Base-by-base conservation (phyloP, 768 basidiomycete genomes). In the Termitomyces sp. region DNA sequence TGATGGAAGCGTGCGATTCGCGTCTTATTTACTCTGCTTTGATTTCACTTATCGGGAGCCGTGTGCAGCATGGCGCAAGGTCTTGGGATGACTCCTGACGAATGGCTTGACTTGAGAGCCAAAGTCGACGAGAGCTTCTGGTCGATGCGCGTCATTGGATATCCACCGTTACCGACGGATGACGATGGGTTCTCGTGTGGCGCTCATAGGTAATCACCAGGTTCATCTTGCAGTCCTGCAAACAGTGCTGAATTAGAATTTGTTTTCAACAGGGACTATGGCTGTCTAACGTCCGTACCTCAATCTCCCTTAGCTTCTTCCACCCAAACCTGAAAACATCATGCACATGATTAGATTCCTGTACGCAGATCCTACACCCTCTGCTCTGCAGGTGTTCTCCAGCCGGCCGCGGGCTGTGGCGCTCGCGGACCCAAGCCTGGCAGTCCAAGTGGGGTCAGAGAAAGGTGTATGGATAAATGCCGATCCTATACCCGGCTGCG, bases 171-270 rank as follows among this genome's bases (percentile, higher is more conserved):
- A 22, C 91, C 93, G 0, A 75, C 82, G 32, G 83, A 86, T 47
- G 82, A 91, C 53, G 87, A 92, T 36, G 93, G 94, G 2, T 83
- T 90, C 67, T 93, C 91, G 16, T 96, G 94, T 65, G 94, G 94
- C 27, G 90, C 89, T 26, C 94, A 97, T 74, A 93, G 88, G 92
- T 93, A 66, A 63, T 68, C 59, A 39, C 43, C 9, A 9, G 32
- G 5, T 33, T 40, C 42, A 13, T 30, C n/a, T 26, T 18, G 1
- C 20, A 7, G 7, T 18, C 24, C 26, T 43, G 9, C 18, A 43
- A 13, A 43, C 13, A 27, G 0, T n/a, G 33, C 30, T 51, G n/a
- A 30, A 14, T 34, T 34, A 6, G n/a, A 58, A 45, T 24, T 50
- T 27, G 53, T n/a, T 54, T 49, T 6, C 46, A 14, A 7, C 70